phyloP scores from a whole-genome alignment of 306 rosid genomes.

The Quercus mongolica region DNA sequence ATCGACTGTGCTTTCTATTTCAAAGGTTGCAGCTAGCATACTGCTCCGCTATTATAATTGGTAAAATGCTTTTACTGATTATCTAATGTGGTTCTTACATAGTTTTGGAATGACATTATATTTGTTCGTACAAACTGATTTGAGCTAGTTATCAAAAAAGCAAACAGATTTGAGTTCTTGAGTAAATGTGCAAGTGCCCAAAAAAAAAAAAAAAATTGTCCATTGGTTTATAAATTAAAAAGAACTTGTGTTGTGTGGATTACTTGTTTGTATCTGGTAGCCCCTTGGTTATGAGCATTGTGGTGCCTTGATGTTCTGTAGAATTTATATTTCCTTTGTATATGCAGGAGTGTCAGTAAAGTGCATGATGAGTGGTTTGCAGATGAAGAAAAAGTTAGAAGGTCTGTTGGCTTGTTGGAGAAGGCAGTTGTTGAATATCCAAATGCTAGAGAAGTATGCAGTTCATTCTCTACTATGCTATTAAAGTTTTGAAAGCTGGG shows the following conservation, averaged over 20 bases:
- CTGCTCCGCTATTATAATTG: constrained; percentile 62
- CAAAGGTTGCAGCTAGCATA: constrained; percentile 50
- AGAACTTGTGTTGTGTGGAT: background rate
- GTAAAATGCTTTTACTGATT: constrained; percentile 27
- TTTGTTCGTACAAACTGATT: background rate
- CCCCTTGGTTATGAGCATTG: constrained; percentile 6
- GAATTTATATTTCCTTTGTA: background rate
- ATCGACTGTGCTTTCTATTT: constrained; percentile 57
- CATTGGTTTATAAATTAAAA: background rate
- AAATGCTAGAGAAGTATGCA: constrained; percentile 42
- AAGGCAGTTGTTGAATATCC: constrained; percentile 36
- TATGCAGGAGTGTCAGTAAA: constrained; percentile 59
- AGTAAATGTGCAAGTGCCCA: background rate
- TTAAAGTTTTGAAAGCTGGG: constrained; percentile 4
- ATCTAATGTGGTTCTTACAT: background rate
- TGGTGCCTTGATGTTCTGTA: constrained; percentile 1
- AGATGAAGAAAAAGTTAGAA: constrained; percentile 60
- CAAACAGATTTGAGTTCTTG: too few species aligned
- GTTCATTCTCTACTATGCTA: background rate
- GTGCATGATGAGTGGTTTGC: constrained; percentile 76
- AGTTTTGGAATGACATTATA: background rate
- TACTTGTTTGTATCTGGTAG: background rate
- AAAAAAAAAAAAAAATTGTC: background rate
- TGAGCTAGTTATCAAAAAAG: background rate
- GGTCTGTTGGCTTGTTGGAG: constrained; percentile 52